Evolutionary conservation across 1,139 yeast species (phyloP).

Genomic region (Yamadazyma taylorii): DNA sequence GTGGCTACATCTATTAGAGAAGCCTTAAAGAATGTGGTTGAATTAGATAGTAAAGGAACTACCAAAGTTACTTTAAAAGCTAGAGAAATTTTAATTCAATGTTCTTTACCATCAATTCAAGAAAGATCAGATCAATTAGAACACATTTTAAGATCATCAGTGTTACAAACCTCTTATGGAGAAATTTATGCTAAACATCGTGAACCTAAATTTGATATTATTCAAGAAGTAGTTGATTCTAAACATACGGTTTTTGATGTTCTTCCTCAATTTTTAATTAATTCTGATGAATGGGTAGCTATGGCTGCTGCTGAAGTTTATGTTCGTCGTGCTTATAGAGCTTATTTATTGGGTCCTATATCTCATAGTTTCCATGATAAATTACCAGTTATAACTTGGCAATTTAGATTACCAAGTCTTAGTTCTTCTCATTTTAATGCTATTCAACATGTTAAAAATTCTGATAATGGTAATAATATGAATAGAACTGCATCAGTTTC

Average conservation of each 20-base stretch:
- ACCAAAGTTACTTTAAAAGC: constrained; percentile 96
- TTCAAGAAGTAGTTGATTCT: constrained; percentile 92
- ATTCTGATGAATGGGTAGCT: constrained; percentile 83
- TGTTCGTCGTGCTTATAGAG: constrained; percentile 95
- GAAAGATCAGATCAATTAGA: constrained; percentile 97
- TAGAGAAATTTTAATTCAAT: constrained; percentile 92
- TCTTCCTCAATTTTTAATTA: constrained; percentile 82
- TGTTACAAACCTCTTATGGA: constrained; percentile 86
- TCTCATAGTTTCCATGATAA: constrained; percentile 60
- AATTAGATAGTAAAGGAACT: constrained; percentile 83
- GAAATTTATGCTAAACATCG: constrained; percentile 75
- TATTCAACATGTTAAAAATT: constrained; percentile 50
- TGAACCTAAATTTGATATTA: constrained; percentile 75
- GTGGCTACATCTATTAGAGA: constrained; percentile 71
- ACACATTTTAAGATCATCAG: constrained; percentile 90
- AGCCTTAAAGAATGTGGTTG: constrained; percentile 75
- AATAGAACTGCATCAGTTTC: constrained; percentile 91
- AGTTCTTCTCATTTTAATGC: constrained; percentile 68
- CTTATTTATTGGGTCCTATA: constrained; percentile 82
- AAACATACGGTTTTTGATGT: constrained; percentile 96
- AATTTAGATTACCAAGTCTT: constrained; percentile 80
- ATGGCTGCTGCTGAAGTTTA: constrained; percentile 97
- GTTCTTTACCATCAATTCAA: constrained; percentile 91
- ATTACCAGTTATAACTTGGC: constrained; percentile 81
- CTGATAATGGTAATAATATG: constrained; percentile 40